Evolutionary conservation across 306 rosid species (phyloP).

Genomic region (Quercus variabilis): DNA sequence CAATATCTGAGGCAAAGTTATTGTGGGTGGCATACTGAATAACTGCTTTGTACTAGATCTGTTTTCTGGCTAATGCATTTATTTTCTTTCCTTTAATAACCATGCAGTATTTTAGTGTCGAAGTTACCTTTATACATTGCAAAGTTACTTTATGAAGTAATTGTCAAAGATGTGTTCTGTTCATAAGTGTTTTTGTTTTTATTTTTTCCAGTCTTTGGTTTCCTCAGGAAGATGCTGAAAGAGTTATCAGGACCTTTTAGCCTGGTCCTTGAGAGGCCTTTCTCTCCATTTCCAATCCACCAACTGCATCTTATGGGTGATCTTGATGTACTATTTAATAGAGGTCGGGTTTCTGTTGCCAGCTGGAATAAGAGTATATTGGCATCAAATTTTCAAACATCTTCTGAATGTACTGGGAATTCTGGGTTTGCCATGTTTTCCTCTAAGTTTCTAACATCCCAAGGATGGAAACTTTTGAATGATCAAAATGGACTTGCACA

Average conservation of each 20-base stretch:
- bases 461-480: constrained; percentile 55
- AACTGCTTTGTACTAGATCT: not conserved
- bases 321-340: constrained; percentile 64
- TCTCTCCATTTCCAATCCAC: constrained; percentile 51
- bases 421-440: constrained; percentile 71
- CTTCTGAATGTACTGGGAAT: constrained; percentile 50
- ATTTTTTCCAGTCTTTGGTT: constrained; percentile 63
- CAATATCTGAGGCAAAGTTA: not conserved
- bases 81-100: not conserved
- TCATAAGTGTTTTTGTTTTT: constrained; percentile 58
- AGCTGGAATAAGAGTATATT: constrained; percentile 70
- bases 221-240: constrained; percentile 65
- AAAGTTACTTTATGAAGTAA: constrained; percentile 12
- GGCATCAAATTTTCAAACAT: constrained; percentile 62
- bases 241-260: constrained; percentile 50
- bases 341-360: constrained; percentile 74
- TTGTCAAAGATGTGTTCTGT: constrained; percentile 33
- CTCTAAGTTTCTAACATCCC: constrained; percentile 60
- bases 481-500: constrained; percentile 43
- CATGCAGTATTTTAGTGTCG: not conserved
- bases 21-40: not conserved
- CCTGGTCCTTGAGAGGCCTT: constrained; percentile 55
- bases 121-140: not conserved
- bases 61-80: not conserved
- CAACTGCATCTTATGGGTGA: constrained; percentile 48